These are phyloP conservation scores for Geotrichum bryndzae DNA, from an alignment of 1,139 yeast genomes.

Conservation along the genomic window DNA sequence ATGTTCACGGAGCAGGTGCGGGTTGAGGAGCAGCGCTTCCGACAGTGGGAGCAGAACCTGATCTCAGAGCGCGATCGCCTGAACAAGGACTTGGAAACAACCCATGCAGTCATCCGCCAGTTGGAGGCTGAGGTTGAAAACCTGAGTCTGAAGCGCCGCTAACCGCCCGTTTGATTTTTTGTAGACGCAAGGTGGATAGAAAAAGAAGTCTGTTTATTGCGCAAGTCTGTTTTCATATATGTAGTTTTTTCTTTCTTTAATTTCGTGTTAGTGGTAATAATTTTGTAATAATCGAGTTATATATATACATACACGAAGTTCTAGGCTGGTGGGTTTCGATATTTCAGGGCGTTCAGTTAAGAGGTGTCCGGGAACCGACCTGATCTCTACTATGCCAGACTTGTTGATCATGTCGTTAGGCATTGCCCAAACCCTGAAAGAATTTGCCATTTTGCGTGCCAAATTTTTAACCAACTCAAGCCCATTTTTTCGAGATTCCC, in stretches of 20 bases:
- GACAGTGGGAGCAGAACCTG: slow-evolving; percentile 97
- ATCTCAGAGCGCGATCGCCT: slow-evolving; percentile 91
- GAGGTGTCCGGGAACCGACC: no score
- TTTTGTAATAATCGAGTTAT: no score
- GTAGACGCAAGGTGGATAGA: no score
- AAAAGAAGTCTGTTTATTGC: no score
- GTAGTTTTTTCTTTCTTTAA: neutral
- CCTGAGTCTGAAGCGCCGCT: slow-evolving; percentile 19
- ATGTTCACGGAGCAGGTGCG: slow-evolving; percentile 97
- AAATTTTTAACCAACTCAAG: neutral
- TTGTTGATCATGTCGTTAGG: no score
- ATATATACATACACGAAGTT: no score
- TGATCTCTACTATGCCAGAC: no score
- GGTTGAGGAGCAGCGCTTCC: slow-evolving; percentile 92
- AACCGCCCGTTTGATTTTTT: neutral
- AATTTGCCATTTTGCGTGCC: neutral
- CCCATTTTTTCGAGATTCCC: no score
- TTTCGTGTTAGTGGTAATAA: neutral
- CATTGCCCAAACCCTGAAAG: neutral
- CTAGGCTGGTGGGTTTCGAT: no score
- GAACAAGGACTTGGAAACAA: slow-evolving; percentile 86
- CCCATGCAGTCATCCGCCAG: slow-evolving; percentile 47
- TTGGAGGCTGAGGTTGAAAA: slow-evolving; percentile 34
- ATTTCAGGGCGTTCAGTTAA: no score
- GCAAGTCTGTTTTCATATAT: no score